Percentiles rank a stretch among this genome's conserved stretches.
Conservation (phyloP, 2,329 filamentous ascomycete genomes). For the Pseudonectria foliicola region DNA sequence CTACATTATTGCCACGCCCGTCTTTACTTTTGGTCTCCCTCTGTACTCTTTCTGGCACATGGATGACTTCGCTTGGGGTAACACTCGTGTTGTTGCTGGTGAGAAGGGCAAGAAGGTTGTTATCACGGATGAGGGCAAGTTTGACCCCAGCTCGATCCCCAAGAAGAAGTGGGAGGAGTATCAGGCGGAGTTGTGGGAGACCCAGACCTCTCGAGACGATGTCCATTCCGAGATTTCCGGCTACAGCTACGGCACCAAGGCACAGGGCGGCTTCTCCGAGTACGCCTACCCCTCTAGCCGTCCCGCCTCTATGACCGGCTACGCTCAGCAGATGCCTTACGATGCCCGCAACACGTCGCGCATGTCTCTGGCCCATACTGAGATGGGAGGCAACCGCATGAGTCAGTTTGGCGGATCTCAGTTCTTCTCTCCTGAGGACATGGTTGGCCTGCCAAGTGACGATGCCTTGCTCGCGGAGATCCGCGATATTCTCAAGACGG, state of each 20-base stretch:
- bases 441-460: constrained; percentile 73
- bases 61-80: constrained; percentile 99
- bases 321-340: constrained; percentile 37
- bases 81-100: constrained; percentile 93
- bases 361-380: constrained; percentile 73
- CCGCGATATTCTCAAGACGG: constrained; percentile 81
- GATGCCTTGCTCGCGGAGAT: constrained; percentile 91
- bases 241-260: constrained; percentile 88
- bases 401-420: constrained; percentile 56
- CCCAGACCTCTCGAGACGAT: constrained; percentile 77
- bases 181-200: constrained; percentile 95
- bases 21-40: constrained; percentile 86
- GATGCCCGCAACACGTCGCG: constrained; percentile 48
- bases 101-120: constrained; percentile 89
- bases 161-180: constrained; percentile 99
- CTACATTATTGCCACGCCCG: constrained; percentile 82
- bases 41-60: constrained; percentile 98
- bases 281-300: constrained; percentile 59
- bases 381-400: constrained; percentile 52
- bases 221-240: constrained; percentile 83
- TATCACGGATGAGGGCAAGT: constrained; percentile 95
- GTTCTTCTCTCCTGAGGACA: constrained; percentile 56
- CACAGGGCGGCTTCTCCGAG: constrained; percentile 56
- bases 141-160: constrained; percentile 85
- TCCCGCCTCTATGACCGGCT: constrained; percentile 47